phyloP scores from a whole-genome alignment of 176 grass and related monocot species.

The Olyra latifolia region DNA sequence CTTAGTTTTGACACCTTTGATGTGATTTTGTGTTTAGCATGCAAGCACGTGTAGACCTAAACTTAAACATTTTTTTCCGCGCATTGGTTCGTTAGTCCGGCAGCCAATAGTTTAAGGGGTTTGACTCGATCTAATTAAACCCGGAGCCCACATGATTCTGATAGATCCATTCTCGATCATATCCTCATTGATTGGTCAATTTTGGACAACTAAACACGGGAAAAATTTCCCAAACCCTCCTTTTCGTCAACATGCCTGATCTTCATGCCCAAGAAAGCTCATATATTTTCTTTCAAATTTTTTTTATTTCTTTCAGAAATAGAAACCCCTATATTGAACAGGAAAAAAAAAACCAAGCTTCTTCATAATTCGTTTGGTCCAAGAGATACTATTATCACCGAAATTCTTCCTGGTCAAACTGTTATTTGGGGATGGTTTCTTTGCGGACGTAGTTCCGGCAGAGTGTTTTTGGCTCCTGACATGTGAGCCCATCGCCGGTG shows the following conservation, averaged over 20 bases:
- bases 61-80: not conserved
- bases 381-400: not conserved
- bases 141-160: constrained; percentile 20
- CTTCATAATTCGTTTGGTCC: not conserved
- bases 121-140: constrained; percentile 12
- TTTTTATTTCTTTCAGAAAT: too few relatives aligned
- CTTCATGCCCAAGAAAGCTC: constrained; percentile 22
- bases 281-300: too few relatives aligned
- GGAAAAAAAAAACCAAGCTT: not conserved
- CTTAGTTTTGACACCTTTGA: too few relatives aligned
- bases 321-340: too few relatives aligned
- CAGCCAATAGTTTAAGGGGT: constrained; percentile 2
- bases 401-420: not conserved
- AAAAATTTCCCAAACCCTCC: not conserved
- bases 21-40: not conserved
- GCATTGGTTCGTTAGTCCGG: not conserved
- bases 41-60: not conserved
- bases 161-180: constrained; percentile 20
- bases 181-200: constrained; percentile 11
- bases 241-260: not conserved
- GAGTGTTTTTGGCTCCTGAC: too few relatives aligned
- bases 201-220: constrained; percentile 1
- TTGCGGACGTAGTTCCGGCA: too few relatives aligned
- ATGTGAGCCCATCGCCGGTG: too few relatives aligned
- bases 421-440: not conserved